Conservation (phyloP, 2,329 filamentous ascomycete genomes). For the Sarocladium strictum region DNA sequence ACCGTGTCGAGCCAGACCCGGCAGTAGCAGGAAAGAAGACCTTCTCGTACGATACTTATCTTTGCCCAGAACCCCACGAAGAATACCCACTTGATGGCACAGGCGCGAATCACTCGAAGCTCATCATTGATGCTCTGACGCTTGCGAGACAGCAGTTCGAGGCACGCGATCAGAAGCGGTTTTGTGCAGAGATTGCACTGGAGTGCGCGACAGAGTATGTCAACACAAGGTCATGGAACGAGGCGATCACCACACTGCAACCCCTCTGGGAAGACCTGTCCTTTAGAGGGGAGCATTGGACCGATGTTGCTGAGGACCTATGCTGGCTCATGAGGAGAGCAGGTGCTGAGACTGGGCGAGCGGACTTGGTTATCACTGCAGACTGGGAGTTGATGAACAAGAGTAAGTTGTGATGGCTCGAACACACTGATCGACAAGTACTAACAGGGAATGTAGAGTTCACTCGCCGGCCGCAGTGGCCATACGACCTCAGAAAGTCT, state of each 20-base stretch:
- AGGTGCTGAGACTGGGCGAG: conserved; percentile 44
- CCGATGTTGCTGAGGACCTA: conserved; percentile 52
- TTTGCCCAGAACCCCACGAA: conserved; percentile 58
- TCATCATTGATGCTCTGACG: conserved; percentile 48
- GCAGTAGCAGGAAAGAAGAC: conserved; percentile 40
- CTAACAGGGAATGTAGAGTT: conserved; percentile 46
- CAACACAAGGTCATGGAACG: conserved; percentile 43
- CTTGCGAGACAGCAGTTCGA: conserved; percentile 49
- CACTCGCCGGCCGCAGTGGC: conserved; percentile 48
- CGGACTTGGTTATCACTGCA: conserved; percentile 52
- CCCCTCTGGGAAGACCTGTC: conserved; percentile 52
- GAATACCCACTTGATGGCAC: conserved; percentile 47
- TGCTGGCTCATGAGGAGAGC: conserved; percentile 55
- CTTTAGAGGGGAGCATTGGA: conserved; percentile 55
- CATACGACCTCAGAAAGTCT: conserved; percentile 54
- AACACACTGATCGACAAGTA: too few species aligned
- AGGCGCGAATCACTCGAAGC: conserved; percentile 48
- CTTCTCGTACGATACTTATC: conserved; percentile 59
- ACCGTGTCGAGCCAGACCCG: conserved; percentile 41
- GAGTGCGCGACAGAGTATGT: conserved; percentile 52
- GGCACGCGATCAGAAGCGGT: conserved; percentile 44
- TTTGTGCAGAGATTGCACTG: conserved; percentile 50
- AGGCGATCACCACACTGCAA: conserved; percentile 46
- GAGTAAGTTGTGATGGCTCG: conserved; percentile 47
- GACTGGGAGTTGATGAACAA: conserved; percentile 60